Evolutionary conservation across 2,329 filamentous ascomycete species (phyloP).

Genomic region (Pseudocercospora vitis): DNA sequence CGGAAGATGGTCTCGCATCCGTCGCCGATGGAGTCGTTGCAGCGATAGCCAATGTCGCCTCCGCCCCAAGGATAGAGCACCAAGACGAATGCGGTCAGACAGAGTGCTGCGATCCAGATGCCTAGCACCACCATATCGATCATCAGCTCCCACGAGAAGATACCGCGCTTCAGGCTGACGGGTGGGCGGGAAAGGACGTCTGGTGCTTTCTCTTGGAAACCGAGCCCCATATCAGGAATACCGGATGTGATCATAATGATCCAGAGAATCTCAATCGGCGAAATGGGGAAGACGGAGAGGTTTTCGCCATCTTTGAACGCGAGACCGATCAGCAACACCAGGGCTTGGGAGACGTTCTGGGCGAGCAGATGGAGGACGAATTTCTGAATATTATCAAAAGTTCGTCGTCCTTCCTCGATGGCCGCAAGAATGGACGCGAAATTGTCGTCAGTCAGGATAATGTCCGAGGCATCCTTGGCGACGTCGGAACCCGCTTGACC

Average conservation of each 20-base stretch:
- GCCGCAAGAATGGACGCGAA: conserved; percentile 83
- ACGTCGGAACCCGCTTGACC: conserved; percentile 80
- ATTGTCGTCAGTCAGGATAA: conserved; percentile 85
- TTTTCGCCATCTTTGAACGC: conserved; percentile 71
- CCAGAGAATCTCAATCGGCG: conserved; percentile 83
- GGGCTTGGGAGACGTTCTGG: conserved; percentile 90
- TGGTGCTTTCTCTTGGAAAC: conserved; percentile 71
- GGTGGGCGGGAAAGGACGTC: conserved; percentile 81
- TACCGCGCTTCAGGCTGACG: conserved; percentile 64
- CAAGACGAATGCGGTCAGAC: conserved; percentile 61
- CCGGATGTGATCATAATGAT: conserved; percentile 92
- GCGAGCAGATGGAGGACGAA: conserved; percentile 87
- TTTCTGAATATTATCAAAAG: conserved; percentile 88
- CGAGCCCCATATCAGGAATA: conserved; percentile 83
- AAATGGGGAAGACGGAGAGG: conserved; percentile 80
- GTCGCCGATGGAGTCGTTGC: conserved; percentile 59
- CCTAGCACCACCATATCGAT: conserved; percentile 80
- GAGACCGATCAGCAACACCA: conserved; percentile 76
- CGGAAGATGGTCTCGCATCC: conserved; percentile 66
- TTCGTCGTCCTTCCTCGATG: conserved; percentile 77
- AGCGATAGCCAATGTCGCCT: conserved; percentile 53
- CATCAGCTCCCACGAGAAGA: conserved; percentile 76
- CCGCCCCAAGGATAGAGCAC: conserved; percentile 63
- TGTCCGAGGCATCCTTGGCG: conserved; percentile 78
- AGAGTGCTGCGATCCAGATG: conserved; percentile 69